phyloP scores from a whole-genome alignment of 305 asterid species.

The Solanum hybrid region DNA sequence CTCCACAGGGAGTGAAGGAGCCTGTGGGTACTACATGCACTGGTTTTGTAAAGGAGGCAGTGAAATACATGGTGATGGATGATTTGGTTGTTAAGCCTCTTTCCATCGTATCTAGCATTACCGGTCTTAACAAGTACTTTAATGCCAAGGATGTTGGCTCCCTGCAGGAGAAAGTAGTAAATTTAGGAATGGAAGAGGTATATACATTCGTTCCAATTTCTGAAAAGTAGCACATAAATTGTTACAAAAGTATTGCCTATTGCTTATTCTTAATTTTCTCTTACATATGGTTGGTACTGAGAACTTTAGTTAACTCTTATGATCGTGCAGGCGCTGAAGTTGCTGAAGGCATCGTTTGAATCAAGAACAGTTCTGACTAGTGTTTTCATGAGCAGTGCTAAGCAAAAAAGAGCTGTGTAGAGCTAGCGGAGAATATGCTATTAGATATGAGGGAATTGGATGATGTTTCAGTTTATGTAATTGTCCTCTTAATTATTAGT shows the following conservation, averaged over 20 bases:
- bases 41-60: not conserved
- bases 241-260: not conserved
- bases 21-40: not conserved
- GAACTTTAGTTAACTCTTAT: not conserved
- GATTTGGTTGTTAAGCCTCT: not conserved
- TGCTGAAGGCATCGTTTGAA: not conserved
- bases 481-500: too few species aligned
- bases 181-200: not conserved
- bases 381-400: not conserved
- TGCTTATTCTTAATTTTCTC: not conserved
- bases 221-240: not conserved
- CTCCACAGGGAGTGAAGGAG: not conserved
- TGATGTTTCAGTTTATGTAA: too few species aligned
- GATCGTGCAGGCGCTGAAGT: not conserved
- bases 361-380: not conserved
- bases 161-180: not conserved
- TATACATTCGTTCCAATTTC: not conserved
- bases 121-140: not conserved
- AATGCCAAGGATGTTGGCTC: not conserved
- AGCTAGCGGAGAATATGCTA: not conserved
- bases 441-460: not conserved
- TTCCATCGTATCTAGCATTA: not conserved
- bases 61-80: not conserved
- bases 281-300: not conserved
- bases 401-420: not conserved